phyloP scores from a whole-genome alignment of 768 basidiomycete species.

The Kwoniella heveanensis region DNA sequence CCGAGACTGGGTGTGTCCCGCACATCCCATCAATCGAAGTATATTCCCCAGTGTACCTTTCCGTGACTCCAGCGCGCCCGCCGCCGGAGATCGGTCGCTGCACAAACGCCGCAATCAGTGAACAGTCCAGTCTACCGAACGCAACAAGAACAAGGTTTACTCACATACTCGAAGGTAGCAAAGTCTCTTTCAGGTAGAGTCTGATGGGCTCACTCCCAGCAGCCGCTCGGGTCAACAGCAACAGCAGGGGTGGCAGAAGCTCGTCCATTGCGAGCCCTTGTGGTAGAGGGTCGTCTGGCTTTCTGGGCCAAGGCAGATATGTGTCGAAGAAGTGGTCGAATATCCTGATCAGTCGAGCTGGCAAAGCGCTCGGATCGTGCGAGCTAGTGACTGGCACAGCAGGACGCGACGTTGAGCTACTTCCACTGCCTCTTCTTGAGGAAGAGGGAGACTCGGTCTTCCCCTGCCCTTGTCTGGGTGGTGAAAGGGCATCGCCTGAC shows the following conservation, averaged over 20 bases:
- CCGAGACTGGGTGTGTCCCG: constrained; percentile 73
- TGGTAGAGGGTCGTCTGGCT: constrained; percentile 34
- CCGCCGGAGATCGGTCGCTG: constrained; percentile 67
- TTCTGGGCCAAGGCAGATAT: constrained; percentile 32
- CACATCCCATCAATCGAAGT: constrained; percentile 71
- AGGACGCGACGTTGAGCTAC: background rate
- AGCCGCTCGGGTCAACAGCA: constrained; percentile 74
- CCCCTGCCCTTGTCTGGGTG: constrained; percentile 7
- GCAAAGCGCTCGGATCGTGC: constrained; percentile 1
- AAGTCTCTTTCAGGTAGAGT: constrained; percentile 64
- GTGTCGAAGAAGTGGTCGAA: constrained; percentile 33
- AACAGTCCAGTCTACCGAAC: no score
- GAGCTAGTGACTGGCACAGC: background rate
- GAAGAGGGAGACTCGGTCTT: constrained; percentile 21
- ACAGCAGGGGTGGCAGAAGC: constrained; percentile 70
- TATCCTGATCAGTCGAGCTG: constrained; percentile 29
- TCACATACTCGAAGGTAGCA: constrained; percentile 72
- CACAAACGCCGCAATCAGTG: constrained; percentile 1
- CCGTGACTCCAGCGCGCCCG: constrained; percentile 68
- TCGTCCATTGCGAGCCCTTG: constrained; percentile 72
- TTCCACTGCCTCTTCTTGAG: constrained; percentile 10
- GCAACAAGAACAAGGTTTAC: constrained; percentile 42
- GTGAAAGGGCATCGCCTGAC: constrained; percentile 17
- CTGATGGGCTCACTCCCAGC: constrained; percentile 66
- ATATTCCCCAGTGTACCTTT: constrained; percentile 75